phyloP scores from a whole-genome alignment of 2,329 filamentous ascomycete genomes.

The Nemania serpens region DNA sequence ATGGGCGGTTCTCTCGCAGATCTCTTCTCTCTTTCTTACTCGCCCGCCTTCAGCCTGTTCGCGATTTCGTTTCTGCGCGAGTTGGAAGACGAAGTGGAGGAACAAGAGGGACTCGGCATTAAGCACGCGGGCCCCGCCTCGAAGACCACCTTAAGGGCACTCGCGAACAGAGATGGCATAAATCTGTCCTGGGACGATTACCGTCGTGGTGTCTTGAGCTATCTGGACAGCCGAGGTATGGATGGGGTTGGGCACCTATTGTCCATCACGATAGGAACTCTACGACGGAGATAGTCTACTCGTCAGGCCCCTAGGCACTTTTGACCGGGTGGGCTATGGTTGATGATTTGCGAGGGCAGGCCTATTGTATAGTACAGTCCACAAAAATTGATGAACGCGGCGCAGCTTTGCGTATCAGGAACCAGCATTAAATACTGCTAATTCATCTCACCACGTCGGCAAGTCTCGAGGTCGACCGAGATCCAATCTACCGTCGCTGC shows the following conservation, averaged over 20 bases:
- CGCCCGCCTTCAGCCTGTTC: constrained; percentile 60
- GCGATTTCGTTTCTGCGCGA: constrained; percentile 60
- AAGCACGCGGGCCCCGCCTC: constrained; percentile 73
- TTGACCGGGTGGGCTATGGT: no score
- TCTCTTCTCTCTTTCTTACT: constrained; percentile 63
- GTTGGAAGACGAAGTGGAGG: constrained; percentile 60
- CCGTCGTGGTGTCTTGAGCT: constrained; percentile 70
- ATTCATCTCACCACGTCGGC: no score
- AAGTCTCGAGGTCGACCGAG: no score
- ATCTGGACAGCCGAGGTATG: constrained; percentile 67
- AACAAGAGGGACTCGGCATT: constrained; percentile 45
- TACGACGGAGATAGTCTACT: constrained; percentile 55
- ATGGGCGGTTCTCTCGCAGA: constrained; percentile 51
- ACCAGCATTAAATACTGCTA: no score
- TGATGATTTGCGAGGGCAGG: no score
- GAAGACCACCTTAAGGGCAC: constrained; percentile 64
- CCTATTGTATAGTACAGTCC: no score
- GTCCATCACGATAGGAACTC: constrained; percentile 79
- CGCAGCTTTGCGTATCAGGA: no score
- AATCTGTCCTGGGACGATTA: constrained; percentile 75
- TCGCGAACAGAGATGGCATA: constrained; percentile 69
- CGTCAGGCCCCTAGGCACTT: no score
- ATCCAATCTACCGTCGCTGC: no score
- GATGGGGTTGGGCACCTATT: constrained; percentile 72
- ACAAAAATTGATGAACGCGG: no score